phyloP scores from a whole-genome alignment of 148 eudicot species.

The Spergularia marina region DNA sequence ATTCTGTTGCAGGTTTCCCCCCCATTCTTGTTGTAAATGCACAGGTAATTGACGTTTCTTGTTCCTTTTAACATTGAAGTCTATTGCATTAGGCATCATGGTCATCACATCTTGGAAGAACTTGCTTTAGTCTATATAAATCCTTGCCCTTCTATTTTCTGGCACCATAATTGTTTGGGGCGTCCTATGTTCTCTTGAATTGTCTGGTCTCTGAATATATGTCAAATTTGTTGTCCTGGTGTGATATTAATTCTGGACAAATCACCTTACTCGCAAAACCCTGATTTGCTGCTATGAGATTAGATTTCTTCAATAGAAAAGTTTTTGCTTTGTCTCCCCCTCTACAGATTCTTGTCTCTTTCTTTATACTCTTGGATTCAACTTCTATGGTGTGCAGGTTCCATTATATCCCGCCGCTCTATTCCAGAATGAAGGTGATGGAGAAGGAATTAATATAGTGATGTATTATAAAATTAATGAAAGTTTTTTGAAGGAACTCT shows the following conservation, averaged over 20 bases:
- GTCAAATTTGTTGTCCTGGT: not conserved
- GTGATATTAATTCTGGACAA: not conserved
- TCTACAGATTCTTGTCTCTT: not conserved
- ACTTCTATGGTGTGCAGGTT: constrained; percentile 47
- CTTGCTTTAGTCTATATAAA: not conserved
- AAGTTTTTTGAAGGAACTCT: constrained; percentile 63
- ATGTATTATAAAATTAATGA: constrained; percentile 84
- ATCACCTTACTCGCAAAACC: not conserved
- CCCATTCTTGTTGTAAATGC: constrained; percentile 91
- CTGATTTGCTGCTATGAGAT: no score
- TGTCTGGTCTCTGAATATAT: not conserved
- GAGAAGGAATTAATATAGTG: constrained; percentile 86
- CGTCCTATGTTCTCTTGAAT: not conserved
- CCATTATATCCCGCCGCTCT: constrained; percentile 79
- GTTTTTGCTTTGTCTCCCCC: not conserved
- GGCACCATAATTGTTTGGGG: no score
- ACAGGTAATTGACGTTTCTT: constrained; percentile 52
- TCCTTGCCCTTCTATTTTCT: not conserved
- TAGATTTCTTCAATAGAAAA: no score
- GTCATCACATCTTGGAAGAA: not conserved
- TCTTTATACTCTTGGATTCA: not conserved
- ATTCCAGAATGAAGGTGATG: constrained; percentile 83
- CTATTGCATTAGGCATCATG: not conserved
- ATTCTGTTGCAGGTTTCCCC: constrained; percentile 62
- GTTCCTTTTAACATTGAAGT: not conserved